A percentile compares a stretch with the other conserved stretches of the same genome.
phyloP scores from a whole-genome alignment of 805 yeast genomes.

The Lachancea kluyveri region DNA sequence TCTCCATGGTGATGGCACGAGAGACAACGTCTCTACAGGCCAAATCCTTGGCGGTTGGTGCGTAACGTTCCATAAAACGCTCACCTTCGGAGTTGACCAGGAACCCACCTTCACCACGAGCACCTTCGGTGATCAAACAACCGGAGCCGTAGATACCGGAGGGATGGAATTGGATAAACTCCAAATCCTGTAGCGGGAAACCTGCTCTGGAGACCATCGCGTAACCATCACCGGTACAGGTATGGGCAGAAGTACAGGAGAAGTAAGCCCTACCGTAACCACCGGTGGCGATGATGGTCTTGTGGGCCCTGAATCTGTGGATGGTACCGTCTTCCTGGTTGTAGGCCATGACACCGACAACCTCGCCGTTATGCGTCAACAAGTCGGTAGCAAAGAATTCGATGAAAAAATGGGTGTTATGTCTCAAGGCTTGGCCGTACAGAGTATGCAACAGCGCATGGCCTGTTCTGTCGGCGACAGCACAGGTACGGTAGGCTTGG shows the following conservation, averaged over 20 bases:
- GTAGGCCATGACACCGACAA: conserved; percentile 96
- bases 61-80: conserved; percentile 98
- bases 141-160: conserved; percentile 99
- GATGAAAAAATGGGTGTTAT: conserved; percentile 95
- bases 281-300: conserved; percentile 96
- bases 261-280: conserved; percentile 98
- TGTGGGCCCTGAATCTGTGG: conserved; percentile 96
- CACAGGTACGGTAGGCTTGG: conserved; percentile 98
- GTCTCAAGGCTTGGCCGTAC: conserved; percentile 93
- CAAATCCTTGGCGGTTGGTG: conserved; percentile 96
- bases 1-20: conserved; percentile 97
- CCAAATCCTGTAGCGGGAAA: conserved; percentile 93
- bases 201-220: conserved; percentile 99
- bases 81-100: conserved; percentile 95
- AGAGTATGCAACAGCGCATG: conserved; percentile 93
- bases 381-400: conserved; percentile 95
- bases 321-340: conserved; percentile 98
- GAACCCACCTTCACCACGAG: conserved; percentile 99
- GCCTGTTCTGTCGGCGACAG: conserved; percentile 99
- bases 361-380: conserved; percentile 89
- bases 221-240: conserved; percentile 98
- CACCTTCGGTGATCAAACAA: conserved; percentile 98
- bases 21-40: conserved; percentile 98
- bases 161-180: conserved; percentile 98
- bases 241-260: conserved; percentile 98